A percentile compares a stretch with the other conserved stretches of the same genome.
phyloP scores from a whole-genome alignment of 2,329 filamentous ascomycete species.

The Thelonectria olida region DNA sequence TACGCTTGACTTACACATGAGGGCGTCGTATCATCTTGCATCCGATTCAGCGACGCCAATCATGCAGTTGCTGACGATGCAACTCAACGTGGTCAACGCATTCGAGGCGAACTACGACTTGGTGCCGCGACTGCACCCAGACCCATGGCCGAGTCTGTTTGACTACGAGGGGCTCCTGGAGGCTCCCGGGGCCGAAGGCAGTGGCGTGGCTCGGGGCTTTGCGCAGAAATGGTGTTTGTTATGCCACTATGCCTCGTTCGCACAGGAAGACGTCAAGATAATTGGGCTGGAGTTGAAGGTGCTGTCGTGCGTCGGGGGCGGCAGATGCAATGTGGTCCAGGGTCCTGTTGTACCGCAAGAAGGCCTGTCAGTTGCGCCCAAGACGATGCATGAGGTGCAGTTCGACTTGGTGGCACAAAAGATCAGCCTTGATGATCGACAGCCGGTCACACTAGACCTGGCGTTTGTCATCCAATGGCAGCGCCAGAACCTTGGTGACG shows the following conservation, averaged over 20 bases:
- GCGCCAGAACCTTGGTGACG: conserved; percentile 54
- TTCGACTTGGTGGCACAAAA: conserved; percentile 83
- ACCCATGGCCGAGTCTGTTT: conserved; percentile 90
- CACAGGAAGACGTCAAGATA: conserved; percentile 74
- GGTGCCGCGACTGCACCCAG: conserved; percentile 77
- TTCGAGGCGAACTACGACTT: conserved; percentile 95
- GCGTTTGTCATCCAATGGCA: conserved; percentile 82
- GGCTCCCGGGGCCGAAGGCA: conserved; percentile 43
- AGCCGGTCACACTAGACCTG: conserved; percentile 77
- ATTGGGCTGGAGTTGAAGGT: conserved; percentile 69
- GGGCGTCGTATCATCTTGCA: conserved; percentile 79
- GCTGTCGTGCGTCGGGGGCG: conserved; percentile 68
- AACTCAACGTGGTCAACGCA: conserved; percentile 78
- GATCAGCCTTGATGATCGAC: conserved; percentile 80
- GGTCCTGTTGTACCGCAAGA: conserved; percentile 49
- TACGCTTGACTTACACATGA: conserved; percentile 75
- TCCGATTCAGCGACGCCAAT: conserved; percentile 85
- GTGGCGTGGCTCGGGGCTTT: conserved; percentile 63
- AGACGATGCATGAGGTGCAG: conserved; percentile 74
- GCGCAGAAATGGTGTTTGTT: conserved; percentile 83
- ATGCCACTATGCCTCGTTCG: conserved; percentile 80
- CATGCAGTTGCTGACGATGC: conserved; percentile 74
- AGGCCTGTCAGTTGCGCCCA: conserved; percentile 66
- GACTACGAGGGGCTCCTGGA: conserved; percentile 61
- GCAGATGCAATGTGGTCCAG: conserved; percentile 63